These are phyloP conservation scores for Botrytis paeoniae DNA, from an alignment of 2,329 filamentous ascomycete genomes.

Conservation along the genomic window DNA sequence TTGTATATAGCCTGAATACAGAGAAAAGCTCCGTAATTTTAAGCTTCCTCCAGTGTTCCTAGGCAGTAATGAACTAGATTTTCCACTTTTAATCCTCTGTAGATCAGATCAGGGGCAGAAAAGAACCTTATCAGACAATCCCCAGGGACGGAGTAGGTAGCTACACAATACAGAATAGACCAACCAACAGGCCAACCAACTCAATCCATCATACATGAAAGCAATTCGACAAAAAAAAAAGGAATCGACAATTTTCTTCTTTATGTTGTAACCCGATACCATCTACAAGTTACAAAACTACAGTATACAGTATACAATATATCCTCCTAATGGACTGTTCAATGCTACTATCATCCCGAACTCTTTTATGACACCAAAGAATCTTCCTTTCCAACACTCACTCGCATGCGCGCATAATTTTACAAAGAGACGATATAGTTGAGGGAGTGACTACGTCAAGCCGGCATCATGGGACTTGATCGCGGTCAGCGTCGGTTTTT, in stretches of 20 bases:
- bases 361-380: constrained; percentile 6
- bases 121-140: constrained; percentile 6
- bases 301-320: neutral
- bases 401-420: neutral
- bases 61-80: neutral
- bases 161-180: neutral
- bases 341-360: neutral
- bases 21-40: neutral
- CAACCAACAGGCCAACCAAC: neutral
- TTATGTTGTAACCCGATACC: neutral
- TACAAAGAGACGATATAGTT: neutral
- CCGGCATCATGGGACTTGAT: constrained; percentile 29
- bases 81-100: neutral
- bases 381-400: neutral
- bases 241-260: neutral
- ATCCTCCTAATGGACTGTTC: neutral
- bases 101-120: neutral
- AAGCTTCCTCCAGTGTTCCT: neutral
- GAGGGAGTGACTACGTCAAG: constrained; percentile 1
- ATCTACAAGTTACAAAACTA: neutral
- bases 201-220: neutral
- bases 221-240: neutral
- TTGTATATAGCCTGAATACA: neutral
- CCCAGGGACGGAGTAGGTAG: neutral
- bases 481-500: constrained; percentile 32